These are phyloP conservation scores for Berberis thunbergii DNA, from an alignment of 164 flowering plant genomes.

Conservation along the genomic window DNA sequence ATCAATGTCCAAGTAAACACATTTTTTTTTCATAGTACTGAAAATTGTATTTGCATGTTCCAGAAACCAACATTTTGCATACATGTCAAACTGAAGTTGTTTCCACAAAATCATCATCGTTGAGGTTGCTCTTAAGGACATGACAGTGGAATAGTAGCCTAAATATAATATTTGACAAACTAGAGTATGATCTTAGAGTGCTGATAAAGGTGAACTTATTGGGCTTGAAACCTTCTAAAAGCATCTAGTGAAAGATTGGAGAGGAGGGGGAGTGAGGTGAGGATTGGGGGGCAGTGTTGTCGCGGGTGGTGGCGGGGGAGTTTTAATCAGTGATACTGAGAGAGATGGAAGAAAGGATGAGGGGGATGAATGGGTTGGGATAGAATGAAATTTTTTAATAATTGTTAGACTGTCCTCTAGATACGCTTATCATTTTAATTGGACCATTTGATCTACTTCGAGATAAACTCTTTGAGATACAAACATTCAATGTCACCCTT, in stretches of 20 bases:
- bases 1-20: constrained; percentile 33
- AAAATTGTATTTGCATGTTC: constrained; percentile 21
- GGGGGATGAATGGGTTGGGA: too few species aligned
- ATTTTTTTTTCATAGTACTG: constrained; percentile 18
- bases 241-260: constrained; percentile 28
- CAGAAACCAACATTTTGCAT: constrained; percentile 27
- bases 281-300: too few species aligned
- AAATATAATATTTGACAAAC: constrained; percentile 7
- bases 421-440: too few species aligned
- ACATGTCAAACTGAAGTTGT: constrained; percentile 33
- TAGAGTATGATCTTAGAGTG: constrained; percentile 27
- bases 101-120: constrained; percentile 24
- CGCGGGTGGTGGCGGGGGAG: too few species aligned
- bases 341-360: too few species aligned
- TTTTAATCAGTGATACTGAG: too few species aligned
- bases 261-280: too few species aligned
- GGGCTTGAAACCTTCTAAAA: constrained; percentile 31
- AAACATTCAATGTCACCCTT: too few species aligned
- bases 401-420: too few species aligned
- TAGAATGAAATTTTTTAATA: too few species aligned
- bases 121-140: constrained; percentile 21
- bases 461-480: too few species aligned
- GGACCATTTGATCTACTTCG: too few species aligned
- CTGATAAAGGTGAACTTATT: constrained; percentile 35
- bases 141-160: constrained; percentile 35